phyloP scores from a whole-genome alignment of 768 basidiomycete genomes.

The Exsudoporus frostii region DNA sequence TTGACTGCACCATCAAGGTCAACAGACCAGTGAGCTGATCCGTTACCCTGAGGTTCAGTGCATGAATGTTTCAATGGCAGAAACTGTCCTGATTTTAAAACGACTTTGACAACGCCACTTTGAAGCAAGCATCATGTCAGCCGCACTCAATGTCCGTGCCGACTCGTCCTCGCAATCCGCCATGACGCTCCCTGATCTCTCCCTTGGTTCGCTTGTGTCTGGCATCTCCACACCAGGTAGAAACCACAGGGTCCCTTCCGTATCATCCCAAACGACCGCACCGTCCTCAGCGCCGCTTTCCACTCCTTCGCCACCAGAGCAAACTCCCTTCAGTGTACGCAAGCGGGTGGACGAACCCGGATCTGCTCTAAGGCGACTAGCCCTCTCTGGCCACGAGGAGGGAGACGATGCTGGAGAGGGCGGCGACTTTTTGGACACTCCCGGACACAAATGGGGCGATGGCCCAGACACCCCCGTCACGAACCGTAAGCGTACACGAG shows the following conservation, averaged over 20 bases:
- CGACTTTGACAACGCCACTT: neutral
- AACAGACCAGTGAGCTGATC: slow-evolving; percentile 12
- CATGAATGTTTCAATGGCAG: neutral
- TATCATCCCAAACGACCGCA: slow-evolving; percentile 50
- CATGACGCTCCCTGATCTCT: slow-evolving; percentile 55
- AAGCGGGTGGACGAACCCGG: slow-evolving; percentile 39
- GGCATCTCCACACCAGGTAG: slow-evolving; percentile 52
- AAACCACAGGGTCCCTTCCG: slow-evolving; percentile 44
- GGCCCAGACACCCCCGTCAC: slow-evolving; percentile 50
- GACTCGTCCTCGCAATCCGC: slow-evolving; percentile 44
- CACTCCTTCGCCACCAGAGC: slow-evolving; percentile 48
- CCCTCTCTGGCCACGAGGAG: slow-evolving; percentile 30
- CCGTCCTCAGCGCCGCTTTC: slow-evolving; percentile 48
- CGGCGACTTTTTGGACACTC: slow-evolving; percentile 52
- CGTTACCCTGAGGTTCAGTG: neutral
- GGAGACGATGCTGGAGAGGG: slow-evolving; percentile 38
- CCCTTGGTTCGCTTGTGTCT: slow-evolving; percentile 53
- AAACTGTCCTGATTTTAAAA: neutral
- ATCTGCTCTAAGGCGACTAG: slow-evolving; percentile 40
- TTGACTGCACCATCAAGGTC: neutral
- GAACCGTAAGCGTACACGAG: slow-evolving; percentile 43
- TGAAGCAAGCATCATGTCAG: slow-evolving; percentile 35
- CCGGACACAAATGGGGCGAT: slow-evolving; percentile 51
- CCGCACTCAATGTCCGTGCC: slow-evolving; percentile 36
- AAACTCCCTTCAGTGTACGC: slow-evolving; percentile 29